Evolutionary conservation across 225 moss, liverwort and hornwort species (phyloP).

Genomic region (Antitrichia curtipendula): DNA sequence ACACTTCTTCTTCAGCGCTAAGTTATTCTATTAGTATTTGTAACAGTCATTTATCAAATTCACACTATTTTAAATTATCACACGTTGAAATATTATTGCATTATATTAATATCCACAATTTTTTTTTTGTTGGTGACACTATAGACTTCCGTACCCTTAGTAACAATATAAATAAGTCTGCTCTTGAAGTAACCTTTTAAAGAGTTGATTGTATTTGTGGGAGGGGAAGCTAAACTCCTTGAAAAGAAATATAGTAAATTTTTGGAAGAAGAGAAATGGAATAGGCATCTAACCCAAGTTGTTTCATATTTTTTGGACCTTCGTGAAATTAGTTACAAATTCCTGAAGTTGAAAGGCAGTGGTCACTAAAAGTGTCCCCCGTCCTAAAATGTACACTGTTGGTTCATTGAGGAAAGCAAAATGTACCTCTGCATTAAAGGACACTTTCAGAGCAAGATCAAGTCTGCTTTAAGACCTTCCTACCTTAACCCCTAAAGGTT

Average conservation of each 20-base stretch:
- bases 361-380: neutral
- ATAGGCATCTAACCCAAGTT: neutral
- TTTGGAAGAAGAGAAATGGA: neutral
- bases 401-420: neutral
- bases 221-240: too few species aligned
- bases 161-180: too few species aligned
- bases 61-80: neutral
- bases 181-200: too few species aligned
- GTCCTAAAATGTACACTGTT: neutral
- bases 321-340: neutral
- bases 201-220: too few species aligned
- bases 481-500: too few species aligned
- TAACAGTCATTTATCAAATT: neutral
- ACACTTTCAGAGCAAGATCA: rapidly evolving
- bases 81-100: neutral
- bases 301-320: neutral
- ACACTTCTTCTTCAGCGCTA: too few species aligned
- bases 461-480: neutral
- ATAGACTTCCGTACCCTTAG: too few species aligned
- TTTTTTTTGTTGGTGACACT: neutral
- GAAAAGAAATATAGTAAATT: neutral
- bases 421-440: neutral
- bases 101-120: neutral
- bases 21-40: neutral
- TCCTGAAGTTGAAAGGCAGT: neutral